These are phyloP conservation scores for Ascochyta pisi DNA, from an alignment of 2,329 filamentous ascomycete species.

Conservation along the genomic window DNA sequence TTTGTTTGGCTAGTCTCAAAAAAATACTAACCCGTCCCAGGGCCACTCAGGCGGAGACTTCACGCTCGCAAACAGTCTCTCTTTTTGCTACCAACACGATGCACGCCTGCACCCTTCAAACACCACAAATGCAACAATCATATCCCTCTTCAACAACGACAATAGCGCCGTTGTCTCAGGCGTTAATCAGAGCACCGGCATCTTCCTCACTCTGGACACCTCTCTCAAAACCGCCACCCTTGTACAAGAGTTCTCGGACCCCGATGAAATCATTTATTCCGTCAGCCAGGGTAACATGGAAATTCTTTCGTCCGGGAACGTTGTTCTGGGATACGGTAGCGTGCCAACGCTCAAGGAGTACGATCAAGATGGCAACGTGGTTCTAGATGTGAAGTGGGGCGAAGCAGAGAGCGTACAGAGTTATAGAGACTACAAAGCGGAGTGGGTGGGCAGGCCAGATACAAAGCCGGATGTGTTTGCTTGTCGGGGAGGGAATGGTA, in stretches of 20 bases:
- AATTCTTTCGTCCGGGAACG: neutral
- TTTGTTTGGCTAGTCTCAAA: too few species aligned
- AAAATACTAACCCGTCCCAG: neutral
- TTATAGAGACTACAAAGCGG: constrained; percentile 15
- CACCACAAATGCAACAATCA: neutral
- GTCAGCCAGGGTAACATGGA: neutral
- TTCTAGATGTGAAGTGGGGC: constrained; percentile 14
- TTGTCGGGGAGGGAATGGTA: neutral
- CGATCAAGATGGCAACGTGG: neutral
- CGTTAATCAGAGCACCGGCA: neutral
- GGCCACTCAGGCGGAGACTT: constrained; percentile 15
- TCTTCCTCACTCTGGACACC: neutral
- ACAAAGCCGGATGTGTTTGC: neutral
- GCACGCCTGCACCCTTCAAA: constrained; percentile 10
- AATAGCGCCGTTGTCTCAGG: neutral
- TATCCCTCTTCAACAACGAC: neutral
- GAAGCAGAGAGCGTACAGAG: constrained; percentile 9
- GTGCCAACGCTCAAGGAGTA: neutral
- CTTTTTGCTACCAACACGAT: constrained; percentile 21
- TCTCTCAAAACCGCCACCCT: neutral
- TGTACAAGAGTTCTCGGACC: neutral
- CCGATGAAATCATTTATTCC: neutral
- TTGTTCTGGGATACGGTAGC: neutral
- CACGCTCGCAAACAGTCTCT: constrained; percentile 8
- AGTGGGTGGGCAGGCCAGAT: constrained; percentile 17